Evolutionary conservation across 2,329 filamentous ascomycete genomes (phyloP), one percentile per base, ranked within the genome.

Genomic region (Macrophomina phaseolina): DNA sequence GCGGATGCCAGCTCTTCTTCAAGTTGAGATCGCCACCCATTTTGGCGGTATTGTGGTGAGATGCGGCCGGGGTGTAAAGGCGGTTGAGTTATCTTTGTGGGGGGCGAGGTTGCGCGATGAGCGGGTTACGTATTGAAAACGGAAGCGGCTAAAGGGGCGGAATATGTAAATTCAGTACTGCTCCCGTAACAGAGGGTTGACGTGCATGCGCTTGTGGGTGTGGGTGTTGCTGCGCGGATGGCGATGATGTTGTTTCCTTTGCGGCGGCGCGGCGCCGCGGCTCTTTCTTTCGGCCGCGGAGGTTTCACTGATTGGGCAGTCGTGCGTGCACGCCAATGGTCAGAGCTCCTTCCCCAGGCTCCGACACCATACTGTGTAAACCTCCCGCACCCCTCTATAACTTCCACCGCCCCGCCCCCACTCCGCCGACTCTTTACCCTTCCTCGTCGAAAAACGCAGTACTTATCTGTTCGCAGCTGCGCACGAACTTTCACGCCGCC

Each of bases 11-110:
- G 84, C 92, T 87, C 78, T 89, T 89, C 82, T 97, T 97, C 73
- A 97, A 82, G 76, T 98, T 97, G 76, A 99, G 87, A 85, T 98
- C 94, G 77, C 93, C 93, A 83, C 94, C 94, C 91, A 96, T 97
- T 70, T 81, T 91, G 82, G 73, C 78, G 76, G 73, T 71, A 28
- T 51, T 30, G 14, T n/a, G 16, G 34, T 23, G 52, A 8, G 18
- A 38, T 3, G 12, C n/a, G n/a, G 52, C 38, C 8, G 36, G 48
- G 42, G 28, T 11, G n/a, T 64, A 14, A 16, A 5, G 18, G 65
- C 52, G 46, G 51, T 14, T 14, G 18, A n/a, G 52, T 30, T n/a
- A 38, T 9, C 28, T 42, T 23, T 5, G 23, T 23, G 23, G 32
- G 48, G 48, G 28, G 49, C 16, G 36, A 55, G 5, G 32, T 53